Evolutionary conservation across 2,329 filamentous ascomycete genomes (phyloP), one percentile per base, ranked within the genome.

Genomic region (Fusarium paranaense): DNA sequence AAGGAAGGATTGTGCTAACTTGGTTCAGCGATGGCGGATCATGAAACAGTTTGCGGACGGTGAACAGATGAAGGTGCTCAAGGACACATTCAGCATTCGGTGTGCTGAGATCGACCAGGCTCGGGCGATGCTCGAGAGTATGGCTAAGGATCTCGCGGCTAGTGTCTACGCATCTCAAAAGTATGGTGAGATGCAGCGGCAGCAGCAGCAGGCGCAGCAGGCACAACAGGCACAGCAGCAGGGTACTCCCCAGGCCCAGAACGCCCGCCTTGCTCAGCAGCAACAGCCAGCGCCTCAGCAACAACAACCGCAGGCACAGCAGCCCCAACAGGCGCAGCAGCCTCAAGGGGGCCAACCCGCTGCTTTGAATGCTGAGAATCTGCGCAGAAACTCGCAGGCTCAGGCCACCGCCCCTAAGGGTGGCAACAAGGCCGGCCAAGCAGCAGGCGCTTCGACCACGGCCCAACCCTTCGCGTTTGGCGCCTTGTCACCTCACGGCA

Each of bases 381-480:
- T 89, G 47, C 87, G 88, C 73, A 89, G 89, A 78, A 87, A 89
- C 74, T 83, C 85, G 3, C 85, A 87, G 68, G 84, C 84, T 6
- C 79, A 89, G 70, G 80, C 84, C 73, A 85, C 85, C 64, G 75
- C 78, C 59, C 78, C 82, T 25, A 84, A 83, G 66, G 65, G 69
- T 30, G 62, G 73, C 37, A 87, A 84, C 78, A 89, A 87, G 78
- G 82, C 81, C 10, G 84, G 83, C 10, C 86, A 88, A 70, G 81
- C 87, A 0, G 89, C 90, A 5, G 85, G 88, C 14, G 89, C 90
- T 11, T 90, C 90, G 18, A 91, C 88, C 0, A 87, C 87, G 1
- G 77, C 86, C 16, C 88, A 90, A 71, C 87, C 90, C 0, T 90
- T 90, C 79, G 81, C 84, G 30, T 86, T 91, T 66, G 87, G 87